These are phyloP conservation scores for Exophiala alcalophila DNA, from an alignment of 2,329 filamentous ascomycete genomes.

Conservation along the genomic window DNA sequence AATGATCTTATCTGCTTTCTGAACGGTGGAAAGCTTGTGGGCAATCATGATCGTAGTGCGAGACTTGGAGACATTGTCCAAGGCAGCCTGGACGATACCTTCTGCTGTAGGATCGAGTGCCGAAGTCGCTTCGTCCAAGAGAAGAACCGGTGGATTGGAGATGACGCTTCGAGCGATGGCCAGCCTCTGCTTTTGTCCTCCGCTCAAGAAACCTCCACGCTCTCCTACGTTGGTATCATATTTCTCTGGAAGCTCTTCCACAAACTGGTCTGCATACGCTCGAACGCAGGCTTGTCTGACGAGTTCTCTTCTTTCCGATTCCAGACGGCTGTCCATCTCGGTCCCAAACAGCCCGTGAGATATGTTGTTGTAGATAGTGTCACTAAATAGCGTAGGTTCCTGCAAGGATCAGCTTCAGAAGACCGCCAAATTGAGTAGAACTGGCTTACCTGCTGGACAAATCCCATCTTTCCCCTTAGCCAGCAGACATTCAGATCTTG, in stretches of 20 bases:
- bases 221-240: conserved; percentile 54
- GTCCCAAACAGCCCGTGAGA: conserved; percentile 73
- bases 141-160: conserved; percentile 65
- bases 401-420: too few species aligned
- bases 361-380: conserved; percentile 86
- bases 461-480: conserved; percentile 84
- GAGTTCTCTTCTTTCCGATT: too few species aligned
- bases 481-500: conserved; percentile 79
- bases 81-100: conserved; percentile 77
- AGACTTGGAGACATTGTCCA: conserved; percentile 73
- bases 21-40: conserved; percentile 82
- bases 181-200: conserved; percentile 58
- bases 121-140: conserved; percentile 86
- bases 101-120: conserved; percentile 84
- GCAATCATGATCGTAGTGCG: conserved; percentile 86
- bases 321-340: too few species aligned
- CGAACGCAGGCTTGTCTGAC: too few species aligned
- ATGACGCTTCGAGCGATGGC: conserved; percentile 55
- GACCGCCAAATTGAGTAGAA: too few species aligned
- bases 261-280: too few species aligned
- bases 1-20: conserved; percentile 82
- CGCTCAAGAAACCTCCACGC: conserved; percentile 54
- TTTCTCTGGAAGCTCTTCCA: too few species aligned
- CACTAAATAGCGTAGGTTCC: conserved; percentile 85
- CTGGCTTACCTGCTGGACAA: too few species aligned